phyloP scores from a whole-genome alignment of 2,329 filamentous ascomycete species.

The Thielaviopsis musarum region DNA sequence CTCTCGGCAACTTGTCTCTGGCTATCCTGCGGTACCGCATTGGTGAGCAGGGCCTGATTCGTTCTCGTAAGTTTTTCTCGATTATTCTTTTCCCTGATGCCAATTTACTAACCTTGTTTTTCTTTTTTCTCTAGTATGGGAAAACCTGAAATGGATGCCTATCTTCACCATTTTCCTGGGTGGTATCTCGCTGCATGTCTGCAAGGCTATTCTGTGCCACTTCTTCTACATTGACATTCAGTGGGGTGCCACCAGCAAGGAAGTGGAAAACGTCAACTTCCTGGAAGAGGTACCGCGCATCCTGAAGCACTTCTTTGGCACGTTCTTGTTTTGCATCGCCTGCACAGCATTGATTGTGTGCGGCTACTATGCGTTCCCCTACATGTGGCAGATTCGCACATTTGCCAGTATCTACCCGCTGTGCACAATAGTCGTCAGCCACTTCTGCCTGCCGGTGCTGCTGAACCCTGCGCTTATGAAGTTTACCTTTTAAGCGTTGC shows the following conservation, averaged over 20 bases:
- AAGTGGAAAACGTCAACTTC: constrained; percentile 38
- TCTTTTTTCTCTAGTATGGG: constrained; percentile 20
- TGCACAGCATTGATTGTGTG: constrained; percentile 31
- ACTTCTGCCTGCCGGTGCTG: constrained; percentile 41
- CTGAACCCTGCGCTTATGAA: constrained; percentile 46
- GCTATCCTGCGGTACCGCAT: constrained; percentile 47
- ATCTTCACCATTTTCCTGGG: constrained; percentile 31
- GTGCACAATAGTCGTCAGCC: constrained; percentile 30
- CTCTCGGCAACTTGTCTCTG: constrained; percentile 41
- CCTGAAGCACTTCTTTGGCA: constrained; percentile 34
- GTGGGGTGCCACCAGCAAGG: constrained; percentile 42
- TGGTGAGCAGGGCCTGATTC: constrained; percentile 33
- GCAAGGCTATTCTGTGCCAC: constrained; percentile 25
- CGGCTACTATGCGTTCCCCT: constrained; percentile 27
- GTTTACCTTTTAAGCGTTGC: constrained; percentile 12
- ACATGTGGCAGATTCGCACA: constrained; percentile 36
- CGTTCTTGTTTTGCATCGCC: constrained; percentile 31
- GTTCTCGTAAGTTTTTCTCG: constrained; percentile 17
- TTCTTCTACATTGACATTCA: constrained; percentile 27
- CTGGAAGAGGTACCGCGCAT: constrained; percentile 38
- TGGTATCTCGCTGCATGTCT: constrained; percentile 26
- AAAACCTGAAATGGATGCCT: constrained; percentile 47
- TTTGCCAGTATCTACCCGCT: constrained; percentile 46
- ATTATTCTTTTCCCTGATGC: background rate
- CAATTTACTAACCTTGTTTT: background rate